Evolutionary conservation across 352 stramenopile species (phyloP).

Genomic region (Pythium inflatum): DNA sequence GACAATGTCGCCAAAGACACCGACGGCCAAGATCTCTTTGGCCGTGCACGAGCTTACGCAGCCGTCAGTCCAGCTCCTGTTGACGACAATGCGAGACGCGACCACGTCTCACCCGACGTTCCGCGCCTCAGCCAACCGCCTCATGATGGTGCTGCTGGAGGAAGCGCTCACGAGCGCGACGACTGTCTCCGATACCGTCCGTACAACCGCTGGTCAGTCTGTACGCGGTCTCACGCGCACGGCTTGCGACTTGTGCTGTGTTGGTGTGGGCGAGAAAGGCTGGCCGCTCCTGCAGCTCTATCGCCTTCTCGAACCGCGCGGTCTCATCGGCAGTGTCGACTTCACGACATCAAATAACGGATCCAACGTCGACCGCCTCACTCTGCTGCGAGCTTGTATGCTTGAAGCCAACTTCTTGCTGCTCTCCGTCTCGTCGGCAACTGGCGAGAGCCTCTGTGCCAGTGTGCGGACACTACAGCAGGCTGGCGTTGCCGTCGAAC

Average conservation of each 20-base stretch:
- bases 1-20: too few species aligned
- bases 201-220: constrained; percentile 37
- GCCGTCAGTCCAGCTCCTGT: constrained; percentile 48
- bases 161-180: constrained; percentile 45
- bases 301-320: constrained; percentile 51
- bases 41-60: constrained; percentile 10
- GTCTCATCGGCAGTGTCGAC: constrained; percentile 31
- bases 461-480: constrained; percentile 33
- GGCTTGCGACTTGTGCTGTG: constrained; percentile 39
- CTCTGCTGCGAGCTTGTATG: constrained; percentile 23
- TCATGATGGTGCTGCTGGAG: constrained; percentile 70
- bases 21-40: too few species aligned
- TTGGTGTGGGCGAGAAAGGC: constrained; percentile 44
- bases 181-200: constrained; percentile 36
- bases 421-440: background rate
- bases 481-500: constrained; percentile 33
- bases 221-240: constrained; percentile 37
- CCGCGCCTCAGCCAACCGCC: constrained; percentile 41
- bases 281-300: constrained; percentile 53
- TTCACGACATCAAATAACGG: background rate
- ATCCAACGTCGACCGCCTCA: constrained; percentile 12
- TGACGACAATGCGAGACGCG: constrained; percentile 52
- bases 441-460: constrained; percentile 7
- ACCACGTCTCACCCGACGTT: constrained; percentile 30
- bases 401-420: constrained; percentile 12